Evolutionary conservation across 1,139 yeast genomes (phyloP).

Genomic region (Pichia sp.): DNA sequence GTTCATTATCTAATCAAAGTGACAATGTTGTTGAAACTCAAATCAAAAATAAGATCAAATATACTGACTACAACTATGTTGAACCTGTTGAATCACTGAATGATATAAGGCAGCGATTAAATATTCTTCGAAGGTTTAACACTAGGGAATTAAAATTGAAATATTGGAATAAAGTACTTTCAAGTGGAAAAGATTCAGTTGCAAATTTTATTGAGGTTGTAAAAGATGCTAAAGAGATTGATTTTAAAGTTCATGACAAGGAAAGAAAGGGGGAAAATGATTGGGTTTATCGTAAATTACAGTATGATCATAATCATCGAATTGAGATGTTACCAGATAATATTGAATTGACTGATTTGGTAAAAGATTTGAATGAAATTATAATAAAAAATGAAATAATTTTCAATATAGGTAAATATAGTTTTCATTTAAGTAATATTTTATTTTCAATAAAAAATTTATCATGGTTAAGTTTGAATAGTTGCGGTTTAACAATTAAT

Average conservation of each 20-base stretch:
- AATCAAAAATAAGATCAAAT: constrained; percentile 3
- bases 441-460: constrained; percentile 9
- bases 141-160: background rate
- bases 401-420: constrained; percentile 7
- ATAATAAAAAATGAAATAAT: constrained; percentile 1
- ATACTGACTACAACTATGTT: constrained; percentile 6
- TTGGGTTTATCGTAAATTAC: constrained; percentile 13
- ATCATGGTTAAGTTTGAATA: constrained; percentile 11
- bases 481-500: constrained; percentile 1
- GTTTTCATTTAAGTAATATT: constrained; percentile 5
- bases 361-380: constrained; percentile 9
- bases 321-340: constrained; percentile 14
- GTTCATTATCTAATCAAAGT: background rate
- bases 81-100: background rate
- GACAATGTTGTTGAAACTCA: constrained; percentile 1
- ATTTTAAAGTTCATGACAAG: constrained; percentile 6
- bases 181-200: constrained; percentile 8
- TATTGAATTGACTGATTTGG: constrained; percentile 9
- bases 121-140: constrained; percentile 1
- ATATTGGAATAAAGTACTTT: constrained; percentile 9
- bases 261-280: constrained; percentile 3
- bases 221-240: background rate
- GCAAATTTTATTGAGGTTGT: constrained; percentile 10
- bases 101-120: constrained; percentile 4
- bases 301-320: constrained; percentile 5